These are phyloP conservation scores for Cercospora brassicicola DNA, from an alignment of 2,329 filamentous ascomycete species.

Conservation along the genomic window DNA sequence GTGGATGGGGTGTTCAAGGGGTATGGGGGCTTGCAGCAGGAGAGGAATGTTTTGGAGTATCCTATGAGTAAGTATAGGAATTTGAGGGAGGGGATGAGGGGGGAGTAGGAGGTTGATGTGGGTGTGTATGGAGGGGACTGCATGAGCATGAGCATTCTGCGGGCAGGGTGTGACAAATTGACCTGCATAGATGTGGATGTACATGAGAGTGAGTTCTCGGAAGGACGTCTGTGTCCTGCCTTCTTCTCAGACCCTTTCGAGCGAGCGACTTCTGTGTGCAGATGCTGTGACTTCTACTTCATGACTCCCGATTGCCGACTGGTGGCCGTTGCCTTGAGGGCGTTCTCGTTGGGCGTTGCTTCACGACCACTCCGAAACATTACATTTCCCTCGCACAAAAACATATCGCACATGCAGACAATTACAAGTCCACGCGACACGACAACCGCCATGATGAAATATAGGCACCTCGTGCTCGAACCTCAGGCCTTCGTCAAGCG, in stretches of 20 bases:
- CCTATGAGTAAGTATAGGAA: constrained; percentile 57
- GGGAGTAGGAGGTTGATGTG: constrained; percentile 11
- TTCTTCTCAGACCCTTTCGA: not conserved
- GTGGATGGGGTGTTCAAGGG: constrained; percentile 37
- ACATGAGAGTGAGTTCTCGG: too few species aligned
- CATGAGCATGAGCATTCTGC: not conserved
- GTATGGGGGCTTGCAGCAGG: constrained; percentile 45
- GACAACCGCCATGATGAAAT: too few species aligned
- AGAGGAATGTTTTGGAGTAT: constrained; percentile 51
- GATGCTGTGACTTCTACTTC: too few species aligned
- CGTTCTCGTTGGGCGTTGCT: too few species aligned
- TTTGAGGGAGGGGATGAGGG: constrained; percentile 45
- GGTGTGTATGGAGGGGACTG: not conserved
- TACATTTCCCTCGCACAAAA: too few species aligned
- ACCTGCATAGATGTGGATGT: not conserved
- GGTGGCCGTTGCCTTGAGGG: too few species aligned
- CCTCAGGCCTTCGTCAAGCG: too few species aligned
- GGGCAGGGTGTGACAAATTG: not conserved
- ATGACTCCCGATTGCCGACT: not conserved
- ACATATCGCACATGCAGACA: too few species aligned
- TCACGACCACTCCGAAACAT: too few species aligned
- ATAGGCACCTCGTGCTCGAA: too few species aligned
- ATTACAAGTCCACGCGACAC: too few species aligned
- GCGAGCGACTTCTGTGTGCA: not conserved
- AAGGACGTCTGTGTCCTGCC: not conserved